Percentiles rank a stretch among this genome's conserved stretches.
phyloP scores from a whole-genome alignment of 2,329 filamentous ascomycete species.

The Chalaropsis thielavioides region DNA sequence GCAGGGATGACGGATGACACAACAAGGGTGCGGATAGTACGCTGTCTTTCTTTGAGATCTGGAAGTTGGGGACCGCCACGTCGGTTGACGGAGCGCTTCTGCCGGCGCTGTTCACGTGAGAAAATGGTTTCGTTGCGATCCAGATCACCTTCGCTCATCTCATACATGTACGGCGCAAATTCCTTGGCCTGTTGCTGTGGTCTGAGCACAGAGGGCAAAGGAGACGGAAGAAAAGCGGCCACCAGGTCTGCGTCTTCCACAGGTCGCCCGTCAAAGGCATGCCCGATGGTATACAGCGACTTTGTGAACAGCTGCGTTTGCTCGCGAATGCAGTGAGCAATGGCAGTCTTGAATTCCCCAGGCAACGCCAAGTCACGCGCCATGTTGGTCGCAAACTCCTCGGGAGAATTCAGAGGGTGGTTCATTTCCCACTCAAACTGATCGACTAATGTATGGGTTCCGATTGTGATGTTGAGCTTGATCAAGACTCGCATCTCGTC shows the following conservation, averaged over 20 bases:
- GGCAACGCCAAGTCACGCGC: constrained; percentile 77
- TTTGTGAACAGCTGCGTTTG: constrained; percentile 89
- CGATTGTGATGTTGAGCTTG: constrained; percentile 96
- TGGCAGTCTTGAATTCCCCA: constrained; percentile 92
- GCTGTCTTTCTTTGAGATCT: constrained; percentile 88
- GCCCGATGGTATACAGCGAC: constrained; percentile 81
- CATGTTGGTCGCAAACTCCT: constrained; percentile 87
- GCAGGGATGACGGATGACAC: constrained; percentile 89
- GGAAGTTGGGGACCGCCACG: constrained; percentile 83
- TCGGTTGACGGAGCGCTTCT: constrained; percentile 90
- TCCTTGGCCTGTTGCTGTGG: constrained; percentile 89
- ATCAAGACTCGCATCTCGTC: constrained; percentile 96
- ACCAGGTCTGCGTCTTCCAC: constrained; percentile 85
- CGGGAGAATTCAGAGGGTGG: constrained; percentile 81
- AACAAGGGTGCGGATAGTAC: constrained; percentile 81
- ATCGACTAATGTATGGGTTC: constrained; percentile 81
- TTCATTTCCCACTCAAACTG: constrained; percentile 99
- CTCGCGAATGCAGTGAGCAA: constrained; percentile 94
- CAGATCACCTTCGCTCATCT: constrained; percentile 78
- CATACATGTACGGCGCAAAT: constrained; percentile 83
- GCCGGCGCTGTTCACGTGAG: constrained; percentile 79
- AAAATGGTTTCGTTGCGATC: constrained; percentile 87
- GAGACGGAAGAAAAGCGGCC: constrained; percentile 71
- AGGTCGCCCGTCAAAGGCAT: constrained; percentile 87
- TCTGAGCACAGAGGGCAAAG: constrained; percentile 68